Percentiles rank a stretch among this genome's conserved stretches.
These are phyloP conservation scores for Diospyros kaki DNA, from an alignment of 148 eudicot genomes.

Conservation along the genomic window DNA sequence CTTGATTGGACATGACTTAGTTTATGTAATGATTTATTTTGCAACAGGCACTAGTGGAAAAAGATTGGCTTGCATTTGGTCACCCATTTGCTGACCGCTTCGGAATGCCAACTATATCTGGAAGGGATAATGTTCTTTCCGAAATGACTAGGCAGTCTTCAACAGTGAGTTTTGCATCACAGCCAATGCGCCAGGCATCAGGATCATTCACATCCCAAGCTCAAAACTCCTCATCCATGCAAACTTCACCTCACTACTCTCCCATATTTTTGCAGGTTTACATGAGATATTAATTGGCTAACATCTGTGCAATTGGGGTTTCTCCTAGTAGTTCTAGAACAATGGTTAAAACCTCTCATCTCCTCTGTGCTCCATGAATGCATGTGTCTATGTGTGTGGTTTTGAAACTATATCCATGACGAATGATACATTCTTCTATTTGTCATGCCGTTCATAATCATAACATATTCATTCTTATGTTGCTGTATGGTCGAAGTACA, in stretches of 20 bases:
- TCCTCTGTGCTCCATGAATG: too few species aligned
- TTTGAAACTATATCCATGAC: too few species aligned
- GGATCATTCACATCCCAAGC: constrained; percentile 56
- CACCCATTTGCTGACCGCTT: constrained; percentile 93
- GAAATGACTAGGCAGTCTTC: constrained; percentile 74
- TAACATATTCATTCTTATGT: background rate
- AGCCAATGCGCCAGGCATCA: constrained; percentile 66
- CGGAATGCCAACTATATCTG: constrained; percentile 71
- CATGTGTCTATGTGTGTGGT: too few species aligned
- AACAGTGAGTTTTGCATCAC: constrained; percentile 52
- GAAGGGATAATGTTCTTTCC: constrained; percentile 50
- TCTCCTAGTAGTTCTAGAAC: background rate
- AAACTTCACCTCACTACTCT: constrained; percentile 55
- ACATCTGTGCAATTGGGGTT: background rate
- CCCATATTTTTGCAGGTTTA: constrained; percentile 91
- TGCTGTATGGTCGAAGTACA: background rate
- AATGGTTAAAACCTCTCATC: background rate
- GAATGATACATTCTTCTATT: too few species aligned
- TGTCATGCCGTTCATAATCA: background rate
- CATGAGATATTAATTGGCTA: background rate
- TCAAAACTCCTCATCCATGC: constrained; percentile 56
- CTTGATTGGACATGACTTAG: constrained; percentile 8
- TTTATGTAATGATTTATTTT: background rate
- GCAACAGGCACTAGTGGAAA: constrained; percentile 90
- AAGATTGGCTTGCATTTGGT: constrained; percentile 99